Evolutionary conservation across 2,329 filamentous ascomycete species (phyloP), one percentile per base, ranked within the genome.

Genomic region (Xylaria polymorpha): DNA sequence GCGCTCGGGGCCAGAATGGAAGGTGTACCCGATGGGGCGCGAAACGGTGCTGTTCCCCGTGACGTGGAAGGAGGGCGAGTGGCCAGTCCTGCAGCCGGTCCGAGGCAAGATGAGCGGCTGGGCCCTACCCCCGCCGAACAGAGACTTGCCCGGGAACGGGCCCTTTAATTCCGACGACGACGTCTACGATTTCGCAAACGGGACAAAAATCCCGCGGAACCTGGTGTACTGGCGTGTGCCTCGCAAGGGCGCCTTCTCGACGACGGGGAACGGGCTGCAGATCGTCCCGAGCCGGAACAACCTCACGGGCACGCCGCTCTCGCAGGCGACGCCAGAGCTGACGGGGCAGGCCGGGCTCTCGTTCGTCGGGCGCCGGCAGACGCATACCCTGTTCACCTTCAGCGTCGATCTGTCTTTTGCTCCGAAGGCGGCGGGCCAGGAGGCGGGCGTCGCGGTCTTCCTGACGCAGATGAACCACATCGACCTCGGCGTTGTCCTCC

Each of bases 1-100:
- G 0, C 79, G 86, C 1, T 80, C 79, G 4, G 84, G 82, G 0
- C 80, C 82, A 0, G 77, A 77, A 18, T 85, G 77, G 70, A 70
- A 74, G 35, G 77, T 78, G 22, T 86, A 84, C 71, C 84, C 85
- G 0, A 86, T 88, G 86, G 86, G 86, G 0, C 79, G 87, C 10
- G 87, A 89, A 74, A 83, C 84, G 0, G 82, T 87, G 0, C 75
- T 76, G 35, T 74, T 72, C 57, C 71, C 75, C 6, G 85, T 83
- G 1, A 83, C 79, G 0, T 90, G 85, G 87, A 68, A 81, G 0
- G 76, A 81, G 4, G 83, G 81, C 0, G 80, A 83, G 7, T 88
- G 85, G 84, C 87, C 86, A 0, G 50, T 83, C 59, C 70, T 84
- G 62, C 57, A 78, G 25, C 81, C 79, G 1, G 80, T 87, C 4